phyloP scores from a whole-genome alignment of 179 eudicot species.

The Amaranthus tricolor region DNA sequence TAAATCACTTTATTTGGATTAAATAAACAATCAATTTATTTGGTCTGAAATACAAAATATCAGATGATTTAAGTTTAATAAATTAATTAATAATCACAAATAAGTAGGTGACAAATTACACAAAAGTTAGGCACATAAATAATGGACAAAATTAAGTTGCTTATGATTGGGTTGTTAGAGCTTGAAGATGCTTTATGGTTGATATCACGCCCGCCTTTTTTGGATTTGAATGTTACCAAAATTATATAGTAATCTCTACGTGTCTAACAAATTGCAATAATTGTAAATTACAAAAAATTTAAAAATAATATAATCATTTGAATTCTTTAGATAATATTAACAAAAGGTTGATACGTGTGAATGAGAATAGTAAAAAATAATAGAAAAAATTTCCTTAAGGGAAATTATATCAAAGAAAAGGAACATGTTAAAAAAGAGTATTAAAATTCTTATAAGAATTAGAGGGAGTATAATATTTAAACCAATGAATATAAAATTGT shows the following conservation, averaged over 20 bases:
- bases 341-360: no score
- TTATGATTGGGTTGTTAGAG: conserved; percentile 34
- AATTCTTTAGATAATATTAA: no score
- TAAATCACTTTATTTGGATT: not conserved
- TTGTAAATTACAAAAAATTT: no score
- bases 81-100: not conserved
- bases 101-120: conserved; percentile 2
- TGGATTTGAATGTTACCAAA: conserved; percentile 11
- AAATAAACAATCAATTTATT: not conserved
- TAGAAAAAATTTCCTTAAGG: no score
- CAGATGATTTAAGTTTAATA: not conserved
- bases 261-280: no score
- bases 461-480: no score
- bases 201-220: conserved; percentile 19
- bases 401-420: no score
- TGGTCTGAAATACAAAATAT: not conserved
- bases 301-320: no score
- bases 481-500: no score
- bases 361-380: no score
- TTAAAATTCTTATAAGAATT: no score
- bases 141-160: conserved; percentile 8
- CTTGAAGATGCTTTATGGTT: conserved; percentile 1
- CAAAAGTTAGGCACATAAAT: conserved; percentile 15
- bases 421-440: no score
- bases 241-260: not conserved